Conservation (phyloP, 2,329 filamentous ascomycete genomes). For the Aureobasidium pullulans region DNA sequence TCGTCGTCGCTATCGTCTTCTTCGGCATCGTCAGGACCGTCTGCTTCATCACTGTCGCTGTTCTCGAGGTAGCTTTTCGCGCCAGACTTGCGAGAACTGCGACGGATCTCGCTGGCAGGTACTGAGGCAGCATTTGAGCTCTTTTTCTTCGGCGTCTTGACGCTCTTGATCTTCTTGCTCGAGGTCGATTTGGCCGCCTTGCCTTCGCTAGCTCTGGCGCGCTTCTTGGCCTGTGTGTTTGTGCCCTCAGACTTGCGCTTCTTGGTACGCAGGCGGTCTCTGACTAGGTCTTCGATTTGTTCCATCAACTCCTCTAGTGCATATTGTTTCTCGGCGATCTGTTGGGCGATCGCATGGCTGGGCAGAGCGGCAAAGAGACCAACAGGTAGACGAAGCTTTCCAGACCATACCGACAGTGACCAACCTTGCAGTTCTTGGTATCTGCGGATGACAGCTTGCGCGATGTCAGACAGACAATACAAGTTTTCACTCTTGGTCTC, state of each 20-base stretch:
- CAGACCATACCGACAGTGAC: conserved; percentile 75
- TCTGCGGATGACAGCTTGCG: conserved; percentile 71
- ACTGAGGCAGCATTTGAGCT: conserved; percentile 26
- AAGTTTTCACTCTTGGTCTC: conserved; percentile 63
- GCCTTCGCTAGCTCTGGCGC: conserved; percentile 18
- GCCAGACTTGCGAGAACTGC: conserved; percentile 34
- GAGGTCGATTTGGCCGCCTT: conserved; percentile 21
- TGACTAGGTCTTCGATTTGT: conserved; percentile 68
- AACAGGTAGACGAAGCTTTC: conserved; percentile 71
- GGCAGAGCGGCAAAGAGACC: conserved; percentile 70
- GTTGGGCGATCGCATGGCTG: conserved; percentile 70
- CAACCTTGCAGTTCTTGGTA: conserved; percentile 84
- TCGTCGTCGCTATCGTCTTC: conserved; percentile 13
- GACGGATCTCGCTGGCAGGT: conserved; percentile 35
- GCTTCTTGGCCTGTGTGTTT: conserved; percentile 22
- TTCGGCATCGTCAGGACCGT: not conserved
- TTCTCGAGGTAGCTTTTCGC: conserved; percentile 39
- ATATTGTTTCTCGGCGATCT: conserved; percentile 80
- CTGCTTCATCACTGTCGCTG: conserved; percentile 27
- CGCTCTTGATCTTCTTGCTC: conserved; percentile 28
- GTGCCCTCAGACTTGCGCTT: conserved; percentile 32
- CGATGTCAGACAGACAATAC: conserved; percentile 81
- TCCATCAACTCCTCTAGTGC: conserved; percentile 66
- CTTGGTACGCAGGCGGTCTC: conserved; percentile 57
- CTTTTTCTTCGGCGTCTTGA: conserved; percentile 34